phyloP scores from a whole-genome alignment of 495 filamentous ascomycete species.

The Xylaria telfairii region DNA sequence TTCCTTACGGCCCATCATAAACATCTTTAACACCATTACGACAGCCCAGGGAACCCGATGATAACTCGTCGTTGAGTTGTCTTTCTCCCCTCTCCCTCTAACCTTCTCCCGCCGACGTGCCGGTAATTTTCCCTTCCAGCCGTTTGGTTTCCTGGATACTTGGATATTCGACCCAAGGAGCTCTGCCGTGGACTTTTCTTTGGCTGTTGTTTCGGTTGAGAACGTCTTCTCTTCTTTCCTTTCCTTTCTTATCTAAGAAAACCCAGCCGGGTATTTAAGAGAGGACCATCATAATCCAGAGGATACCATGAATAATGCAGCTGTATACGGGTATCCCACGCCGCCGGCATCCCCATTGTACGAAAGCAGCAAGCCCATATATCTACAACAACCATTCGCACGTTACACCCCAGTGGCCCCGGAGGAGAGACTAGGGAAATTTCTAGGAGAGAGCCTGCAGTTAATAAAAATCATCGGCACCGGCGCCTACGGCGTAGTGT shows the following conservation, averaged over 20 bases:
- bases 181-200: conserved; percentile 36
- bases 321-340: conserved; percentile 60
- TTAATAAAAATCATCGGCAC: conserved; percentile 86
- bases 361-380: conserved; percentile 49
- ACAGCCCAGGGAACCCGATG: conserved; percentile 24
- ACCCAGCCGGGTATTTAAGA: conserved; percentile 28
- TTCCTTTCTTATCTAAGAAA: conserved; percentile 30
- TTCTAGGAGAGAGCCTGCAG: conserved; percentile 82
- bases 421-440: conserved; percentile 85
- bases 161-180: conserved; percentile 39
- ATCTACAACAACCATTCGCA: conserved; percentile 47
- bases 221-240: conserved; percentile 39
- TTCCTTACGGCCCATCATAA: conserved; percentile 34
- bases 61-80: conserved; percentile 22
- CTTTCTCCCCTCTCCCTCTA: conserved; percentile 23
- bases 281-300: conserved; percentile 41
- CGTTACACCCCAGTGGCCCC: conserved; percentile 59
- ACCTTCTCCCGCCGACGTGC: conserved; percentile 25
- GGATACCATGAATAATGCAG: conserved; percentile 60
- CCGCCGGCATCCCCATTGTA: conserved; percentile 57
- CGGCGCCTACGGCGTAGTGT: conserved; percentile 96
- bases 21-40: conserved; percentile 18
- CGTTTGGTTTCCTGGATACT: conserved; percentile 30
- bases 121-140: conserved; percentile 16
- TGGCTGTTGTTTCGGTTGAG: conserved; percentile 33